Percentiles rank a stretch among this genome's conserved stretches.
phyloP scores from a whole-genome alignment of 2,329 filamentous ascomycete genomes.

The Cercospora janseana region DNA sequence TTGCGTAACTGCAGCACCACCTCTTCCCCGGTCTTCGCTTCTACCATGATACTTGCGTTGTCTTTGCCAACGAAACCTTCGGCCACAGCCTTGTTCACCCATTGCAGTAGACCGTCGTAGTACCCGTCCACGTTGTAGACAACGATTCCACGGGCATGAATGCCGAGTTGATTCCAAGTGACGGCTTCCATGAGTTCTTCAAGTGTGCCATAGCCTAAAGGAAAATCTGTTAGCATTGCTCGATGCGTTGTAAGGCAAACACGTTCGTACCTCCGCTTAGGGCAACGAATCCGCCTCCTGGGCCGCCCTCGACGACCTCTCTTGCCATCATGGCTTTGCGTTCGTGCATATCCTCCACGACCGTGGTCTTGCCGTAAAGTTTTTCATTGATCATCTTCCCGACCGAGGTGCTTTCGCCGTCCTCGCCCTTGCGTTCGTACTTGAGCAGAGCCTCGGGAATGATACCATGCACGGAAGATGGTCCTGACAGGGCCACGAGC shows the following conservation, averaged over 20 bases:
- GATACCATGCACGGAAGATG: conserved; percentile 82
- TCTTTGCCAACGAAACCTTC: conserved; percentile 72
- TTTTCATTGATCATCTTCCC: conserved; percentile 58
- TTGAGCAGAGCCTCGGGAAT: conserved; percentile 79
- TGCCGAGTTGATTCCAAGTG: conserved; percentile 93
- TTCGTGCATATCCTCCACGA: conserved; percentile 94
- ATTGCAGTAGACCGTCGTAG: conserved; percentile 81
- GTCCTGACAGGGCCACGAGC: conserved; percentile 78
- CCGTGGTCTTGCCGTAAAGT: conserved; percentile 77
- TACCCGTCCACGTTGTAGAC: conserved; percentile 87
- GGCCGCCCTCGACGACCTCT: conserved; percentile 76
- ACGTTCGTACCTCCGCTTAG: conserved; percentile 64
- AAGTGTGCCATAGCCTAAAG: conserved; percentile 71
- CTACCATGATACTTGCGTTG: conserved; percentile 74
- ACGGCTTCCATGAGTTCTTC: conserved; percentile 91
- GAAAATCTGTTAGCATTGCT: neutral
- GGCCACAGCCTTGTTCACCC: conserved; percentile 73
- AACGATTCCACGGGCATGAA: conserved; percentile 76
- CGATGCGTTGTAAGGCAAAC: neutral
- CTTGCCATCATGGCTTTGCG: conserved; percentile 91
- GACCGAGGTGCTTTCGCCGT: conserved; percentile 43
- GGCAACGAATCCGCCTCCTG: conserved; percentile 85
- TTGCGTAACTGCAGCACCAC: conserved; percentile 68
- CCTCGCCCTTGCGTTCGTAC: conserved; percentile 23
- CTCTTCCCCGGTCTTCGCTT: conserved; percentile 69